Evolutionary conservation across 2,329 filamentous ascomycete genomes (phyloP).

Genomic region (Neonectria magnoliae): DNA sequence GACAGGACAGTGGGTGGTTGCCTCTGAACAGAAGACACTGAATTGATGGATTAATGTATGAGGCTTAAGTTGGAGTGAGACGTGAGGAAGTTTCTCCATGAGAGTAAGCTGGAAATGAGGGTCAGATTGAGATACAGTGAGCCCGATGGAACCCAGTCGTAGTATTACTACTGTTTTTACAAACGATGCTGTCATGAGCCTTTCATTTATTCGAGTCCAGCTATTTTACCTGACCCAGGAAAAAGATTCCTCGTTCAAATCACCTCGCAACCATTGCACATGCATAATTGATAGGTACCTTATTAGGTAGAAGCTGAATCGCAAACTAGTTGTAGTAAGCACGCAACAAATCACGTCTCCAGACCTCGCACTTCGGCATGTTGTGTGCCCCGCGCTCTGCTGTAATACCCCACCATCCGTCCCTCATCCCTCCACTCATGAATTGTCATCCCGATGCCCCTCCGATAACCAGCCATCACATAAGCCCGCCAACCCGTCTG

Average conservation of each 20-base stretch:
- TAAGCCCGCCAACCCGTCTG: conserved; percentile 6
- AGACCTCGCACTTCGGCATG: conserved; percentile 24
- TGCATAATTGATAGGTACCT: not conserved
- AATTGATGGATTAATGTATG: not conserved
- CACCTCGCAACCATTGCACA: not conserved
- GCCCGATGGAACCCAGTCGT: not conserved
- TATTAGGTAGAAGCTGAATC: no score
- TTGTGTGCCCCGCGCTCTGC: conserved; percentile 16
- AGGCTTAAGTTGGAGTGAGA: not conserved
- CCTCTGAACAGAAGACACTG: not conserved
- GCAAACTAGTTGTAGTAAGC: not conserved
- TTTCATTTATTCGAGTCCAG: not conserved
- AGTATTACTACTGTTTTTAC: not conserved
- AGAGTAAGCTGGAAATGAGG: not conserved
- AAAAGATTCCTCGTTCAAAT: not conserved
- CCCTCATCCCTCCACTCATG: not conserved
- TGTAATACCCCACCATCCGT: conserved; percentile 17
- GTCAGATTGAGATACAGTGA: not conserved
- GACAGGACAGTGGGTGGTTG: not conserved
- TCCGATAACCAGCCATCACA: conserved; percentile 18
- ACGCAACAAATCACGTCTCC: not conserved
- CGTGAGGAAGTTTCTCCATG: not conserved
- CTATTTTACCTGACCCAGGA: not conserved
- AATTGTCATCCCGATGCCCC: conserved; percentile 9
- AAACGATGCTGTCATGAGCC: not conserved